Conservation (phyloP, 257 asterid species). For the Linaria vulgaris region DNA sequence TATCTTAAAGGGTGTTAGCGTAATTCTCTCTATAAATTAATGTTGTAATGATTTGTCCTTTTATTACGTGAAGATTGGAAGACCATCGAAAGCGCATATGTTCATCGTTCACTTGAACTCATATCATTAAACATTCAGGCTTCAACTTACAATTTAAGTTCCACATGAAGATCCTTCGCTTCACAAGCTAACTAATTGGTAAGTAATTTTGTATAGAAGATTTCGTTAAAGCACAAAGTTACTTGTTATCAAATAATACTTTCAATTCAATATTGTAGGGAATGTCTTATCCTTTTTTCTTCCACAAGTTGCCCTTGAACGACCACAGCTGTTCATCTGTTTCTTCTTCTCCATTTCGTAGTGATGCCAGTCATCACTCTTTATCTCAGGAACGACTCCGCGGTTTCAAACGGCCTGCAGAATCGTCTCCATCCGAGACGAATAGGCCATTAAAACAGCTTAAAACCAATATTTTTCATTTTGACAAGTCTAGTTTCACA, state of each 20-base stretch:
- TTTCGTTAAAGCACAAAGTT: too few relatives aligned
- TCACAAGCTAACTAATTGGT: constrained; percentile 45
- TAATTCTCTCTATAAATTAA: constrained; percentile 11
- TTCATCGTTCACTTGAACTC: neutral
- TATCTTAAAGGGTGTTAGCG: too few relatives aligned
- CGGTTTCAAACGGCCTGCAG: constrained; percentile 40
- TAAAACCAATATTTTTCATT: constrained; percentile 36
- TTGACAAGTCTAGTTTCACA: constrained; percentile 12
- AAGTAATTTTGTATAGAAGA: too few relatives aligned
- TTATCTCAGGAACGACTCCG: constrained; percentile 25
- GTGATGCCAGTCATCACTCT: constrained; percentile 26
- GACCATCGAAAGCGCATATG: constrained; percentile 20
- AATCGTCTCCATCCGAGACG: constrained; percentile 25
- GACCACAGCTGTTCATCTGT: constrained; percentile 45
- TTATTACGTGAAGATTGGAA: constrained; percentile 23
- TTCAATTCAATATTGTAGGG: constrained; percentile 38
- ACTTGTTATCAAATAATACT: neutral
- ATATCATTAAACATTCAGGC: neutral
- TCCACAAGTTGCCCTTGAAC: constrained; percentile 53
- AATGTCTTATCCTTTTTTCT: constrained; percentile 49
- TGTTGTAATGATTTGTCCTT: too few relatives aligned
- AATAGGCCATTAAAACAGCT: constrained; percentile 51
- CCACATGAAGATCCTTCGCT: constrained; percentile 49
- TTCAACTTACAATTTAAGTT: neutral
- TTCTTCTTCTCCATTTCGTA: constrained; percentile 35